These are phyloP conservation scores for Achlya hypogyna DNA, from an alignment of 352 stramenopile species.

Conservation along the genomic window DNA sequence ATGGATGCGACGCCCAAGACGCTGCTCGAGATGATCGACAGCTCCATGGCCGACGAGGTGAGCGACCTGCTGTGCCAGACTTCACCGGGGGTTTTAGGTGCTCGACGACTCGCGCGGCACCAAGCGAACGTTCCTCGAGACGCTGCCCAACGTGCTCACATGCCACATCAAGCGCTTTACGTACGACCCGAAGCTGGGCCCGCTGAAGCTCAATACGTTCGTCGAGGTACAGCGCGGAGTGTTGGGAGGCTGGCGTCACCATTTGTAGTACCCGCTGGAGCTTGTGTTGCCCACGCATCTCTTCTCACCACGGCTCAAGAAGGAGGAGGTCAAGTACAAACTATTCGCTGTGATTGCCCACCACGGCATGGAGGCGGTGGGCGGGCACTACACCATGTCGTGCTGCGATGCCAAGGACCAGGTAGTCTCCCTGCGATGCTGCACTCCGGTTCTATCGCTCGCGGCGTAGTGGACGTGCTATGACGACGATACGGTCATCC, in stretches of 20 bases:
- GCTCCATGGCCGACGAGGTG: constrained; percentile 62
- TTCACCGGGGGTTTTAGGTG: background rate
- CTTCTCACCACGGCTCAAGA: constrained; percentile 32
- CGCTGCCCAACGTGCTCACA: constrained; percentile 65
- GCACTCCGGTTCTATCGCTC: background rate
- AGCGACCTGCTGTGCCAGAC: constrained; percentile 45
- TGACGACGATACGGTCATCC: constrained; percentile 72
- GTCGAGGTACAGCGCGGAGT: constrained; percentile 30
- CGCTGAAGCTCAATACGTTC: constrained; percentile 77
- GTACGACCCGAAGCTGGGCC: constrained; percentile 65
- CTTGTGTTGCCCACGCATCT: constrained; percentile 62
- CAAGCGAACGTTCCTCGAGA: constrained; percentile 68
- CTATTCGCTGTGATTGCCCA: constrained; percentile 79
- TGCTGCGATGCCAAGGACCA: constrained; percentile 84
- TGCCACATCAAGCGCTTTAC: constrained; percentile 82
- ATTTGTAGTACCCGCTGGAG: constrained; percentile 40
- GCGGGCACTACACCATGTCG: constrained; percentile 74
- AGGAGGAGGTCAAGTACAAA: constrained; percentile 33
- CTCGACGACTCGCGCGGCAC: constrained; percentile 32
- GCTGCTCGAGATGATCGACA: constrained; percentile 66
- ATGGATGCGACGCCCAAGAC: constrained; percentile 40
- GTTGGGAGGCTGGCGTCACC: background rate
- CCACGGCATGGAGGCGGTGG: constrained; percentile 67
- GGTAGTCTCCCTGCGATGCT: background rate
- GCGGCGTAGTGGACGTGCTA: constrained; percentile 56